Evolutionary conservation across 768 basidiomycete genomes (phyloP), one percentile per base, ranked within the genome.

Genomic region (Leucogyrophana mollusca): DNA sequence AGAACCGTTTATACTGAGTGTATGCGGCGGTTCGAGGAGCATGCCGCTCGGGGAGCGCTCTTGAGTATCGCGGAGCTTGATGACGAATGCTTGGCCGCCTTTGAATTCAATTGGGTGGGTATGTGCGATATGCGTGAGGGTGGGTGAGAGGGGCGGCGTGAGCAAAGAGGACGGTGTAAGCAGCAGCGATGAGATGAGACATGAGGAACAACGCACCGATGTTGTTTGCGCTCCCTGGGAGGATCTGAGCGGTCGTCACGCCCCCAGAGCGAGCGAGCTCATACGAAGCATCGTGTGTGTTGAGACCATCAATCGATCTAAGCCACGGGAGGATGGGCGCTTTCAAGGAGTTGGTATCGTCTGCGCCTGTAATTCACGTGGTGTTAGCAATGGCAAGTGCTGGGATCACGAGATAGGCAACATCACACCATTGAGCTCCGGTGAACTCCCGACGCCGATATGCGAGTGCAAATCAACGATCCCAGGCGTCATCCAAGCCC

Each of bases 401-500:
- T 13, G 7, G 64, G 23, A 9, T 41, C 47, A 37, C n/a, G n/a
- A n/a, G n/a, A n/a, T n/a, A n/a, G n/a, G 24, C 10, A 27, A 22
- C 13, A 23, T 57, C 21, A 41, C 20, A 16, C 73, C 71, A 7
- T 53, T 25, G 8, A 73, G 57, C 9, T 36, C 41, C 9, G 72
- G 73, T 3, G 61, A 45, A n/a, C 66, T 53, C 13, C 56, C 64
- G 9, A 75, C 73, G 4, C 71, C 77, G 18, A 76, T 56, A 47
- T 80, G 76, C 2, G 73, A 74, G 55, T 79, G 76, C 25, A 72
- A 53, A 47, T 77, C 73, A n/a, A 76, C 71, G 33, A 73, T 70
- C 51, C 83, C 90, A n/a, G 90, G 88, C 0, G 89, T 88, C 9
- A 91, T 74, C 89, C 89, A 93, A 13, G 80, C 73, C 8, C 82